Percentiles rank a stretch among this genome's conserved stretches.
Evolutionary conservation across 2,329 filamentous ascomycete species (phyloP).

Genomic region (Sphaerostilbella broomeana): DNA sequence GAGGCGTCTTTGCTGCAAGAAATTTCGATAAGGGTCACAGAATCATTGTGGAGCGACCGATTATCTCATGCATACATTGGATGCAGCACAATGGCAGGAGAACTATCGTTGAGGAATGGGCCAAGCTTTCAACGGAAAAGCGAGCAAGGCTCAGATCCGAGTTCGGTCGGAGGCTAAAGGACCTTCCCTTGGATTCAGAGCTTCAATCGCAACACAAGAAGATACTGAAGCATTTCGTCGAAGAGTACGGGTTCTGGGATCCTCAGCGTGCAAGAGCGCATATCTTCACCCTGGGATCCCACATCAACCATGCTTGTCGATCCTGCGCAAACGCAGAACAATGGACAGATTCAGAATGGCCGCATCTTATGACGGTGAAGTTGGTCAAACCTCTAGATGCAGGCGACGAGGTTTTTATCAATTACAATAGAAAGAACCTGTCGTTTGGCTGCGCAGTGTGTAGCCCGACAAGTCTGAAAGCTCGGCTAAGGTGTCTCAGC

Average conservation of each 20-base stretch:
- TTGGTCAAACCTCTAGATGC: slow-evolving; percentile 15
- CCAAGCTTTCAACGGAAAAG: not conserved
- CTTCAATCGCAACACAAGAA: slow-evolving; percentile 8
- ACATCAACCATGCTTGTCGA: slow-evolving; percentile 30
- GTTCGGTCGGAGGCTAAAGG: slow-evolving; percentile 14
- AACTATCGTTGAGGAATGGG: slow-evolving; percentile 15
- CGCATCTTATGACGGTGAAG: slow-evolving; percentile 18
- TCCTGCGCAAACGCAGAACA: slow-evolving; percentile 23
- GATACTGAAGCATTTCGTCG: slow-evolving; percentile 18
- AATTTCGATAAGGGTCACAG: slow-evolving; percentile 7
- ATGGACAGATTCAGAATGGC: slow-evolving; percentile 7
- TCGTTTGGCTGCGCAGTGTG: slow-evolving; percentile 24
- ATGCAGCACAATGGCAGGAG: slow-evolving; percentile 4
- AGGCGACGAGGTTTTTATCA: slow-evolving; percentile 31
- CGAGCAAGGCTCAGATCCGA: not conserved
- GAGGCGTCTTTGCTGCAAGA: slow-evolving; percentile 18
- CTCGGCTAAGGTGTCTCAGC: not conserved
- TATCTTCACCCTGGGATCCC: slow-evolving; percentile 18
- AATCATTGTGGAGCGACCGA: slow-evolving; percentile 18
- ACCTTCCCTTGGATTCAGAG: slow-evolving; percentile 1
- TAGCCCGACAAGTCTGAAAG: not conserved
- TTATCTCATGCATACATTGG: slow-evolving; percentile 15
- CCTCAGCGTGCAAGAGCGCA: slow-evolving; percentile 5
- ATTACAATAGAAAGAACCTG: slow-evolving; percentile 26
- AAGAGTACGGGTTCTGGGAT: slow-evolving; percentile 22